Conservation (phyloP, 805 yeast species). For the Saitoella complicata region DNA sequence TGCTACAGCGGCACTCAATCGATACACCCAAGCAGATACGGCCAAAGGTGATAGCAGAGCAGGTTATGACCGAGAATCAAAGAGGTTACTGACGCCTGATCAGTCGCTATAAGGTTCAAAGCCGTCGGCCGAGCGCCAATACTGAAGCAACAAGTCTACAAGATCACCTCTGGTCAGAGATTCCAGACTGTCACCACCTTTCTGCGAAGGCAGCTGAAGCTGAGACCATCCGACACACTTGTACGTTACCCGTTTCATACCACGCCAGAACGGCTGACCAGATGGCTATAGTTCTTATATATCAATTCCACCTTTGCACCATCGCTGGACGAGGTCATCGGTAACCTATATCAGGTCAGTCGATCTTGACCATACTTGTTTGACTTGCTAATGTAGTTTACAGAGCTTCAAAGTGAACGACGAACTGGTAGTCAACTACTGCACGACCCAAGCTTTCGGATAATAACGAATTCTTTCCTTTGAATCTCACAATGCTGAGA, state of each 20-base stretch:
- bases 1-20: constrained; percentile 16
- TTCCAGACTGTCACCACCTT: constrained; percentile 31
- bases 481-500: too few relatives aligned
- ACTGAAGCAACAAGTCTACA: constrained; percentile 31
- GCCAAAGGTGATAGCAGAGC: constrained; percentile 10
- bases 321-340: constrained; percentile 22
- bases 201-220: constrained; percentile 24
- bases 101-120: constrained; percentile 31
- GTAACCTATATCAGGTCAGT: constrained; percentile 16
- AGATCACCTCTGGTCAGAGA: constrained; percentile 29
- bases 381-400: neutral
- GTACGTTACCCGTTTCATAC: too few relatives aligned
- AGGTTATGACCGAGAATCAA: neutral
- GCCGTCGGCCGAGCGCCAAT: constrained; percentile 40
- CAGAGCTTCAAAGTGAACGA: constrained; percentile 16
- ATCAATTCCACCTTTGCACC: constrained; percentile 27
- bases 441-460: constrained; percentile 23
- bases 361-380: neutral
- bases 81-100: constrained; percentile 4
- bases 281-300: constrained; percentile 20
- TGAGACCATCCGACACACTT: constrained; percentile 17
- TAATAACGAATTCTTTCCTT: constrained; percentile 3
- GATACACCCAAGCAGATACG: constrained; percentile 14
- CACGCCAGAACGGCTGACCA: too few relatives aligned
- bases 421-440: constrained; percentile 20